Percentiles rank a stretch among this genome's conserved stretches.
Evolutionary conservation across 352 stramenopile species (phyloP).

Genomic region (Pythium grandisporangium): DNA sequence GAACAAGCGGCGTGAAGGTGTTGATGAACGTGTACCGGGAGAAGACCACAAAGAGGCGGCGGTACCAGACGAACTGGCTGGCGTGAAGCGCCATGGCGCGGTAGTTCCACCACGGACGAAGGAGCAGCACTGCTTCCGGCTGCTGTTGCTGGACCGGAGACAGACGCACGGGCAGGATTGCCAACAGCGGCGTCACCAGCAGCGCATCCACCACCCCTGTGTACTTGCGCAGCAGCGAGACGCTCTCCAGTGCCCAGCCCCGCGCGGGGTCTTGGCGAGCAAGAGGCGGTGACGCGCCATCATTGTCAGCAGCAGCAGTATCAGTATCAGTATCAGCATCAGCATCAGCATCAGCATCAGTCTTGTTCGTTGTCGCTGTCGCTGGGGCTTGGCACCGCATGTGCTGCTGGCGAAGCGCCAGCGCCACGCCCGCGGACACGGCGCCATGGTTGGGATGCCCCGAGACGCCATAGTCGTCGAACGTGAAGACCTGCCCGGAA

Average conservation of each 20-base stretch:
- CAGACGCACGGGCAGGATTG: conserved; percentile 13
- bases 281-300: too few species aligned
- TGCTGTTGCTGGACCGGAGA: too few species aligned
- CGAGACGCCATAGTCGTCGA: conserved; percentile 91
- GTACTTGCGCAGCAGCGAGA: conserved; percentile 83
- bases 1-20: conserved; percentile 49
- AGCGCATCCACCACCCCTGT: conserved; percentile 65
- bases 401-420: conserved; percentile 30
- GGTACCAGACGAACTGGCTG: conserved; percentile 97
- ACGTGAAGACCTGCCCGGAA: conserved; percentile 82
- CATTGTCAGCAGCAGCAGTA: neutral
- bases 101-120: conserved; percentile 74
- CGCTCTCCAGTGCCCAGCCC: conserved; percentile 66
- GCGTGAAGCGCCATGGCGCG: conserved; percentile 87
- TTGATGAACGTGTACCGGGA: conserved; percentile 94
- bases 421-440: conserved; percentile 45
- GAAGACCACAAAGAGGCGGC: conserved; percentile 93
- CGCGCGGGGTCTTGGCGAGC: conserved; percentile 13
- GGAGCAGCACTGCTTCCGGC: conserved; percentile 63
- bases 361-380: neutral
- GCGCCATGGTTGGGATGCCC: conserved; percentile 92
- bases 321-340: too few species aligned
- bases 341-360: too few species aligned
- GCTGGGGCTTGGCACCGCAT: too few species aligned
- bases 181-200: conserved; percentile 33